Conservation (phyloP, 192 early-diverging fungal species). For the Podila epicladia region DNA sequence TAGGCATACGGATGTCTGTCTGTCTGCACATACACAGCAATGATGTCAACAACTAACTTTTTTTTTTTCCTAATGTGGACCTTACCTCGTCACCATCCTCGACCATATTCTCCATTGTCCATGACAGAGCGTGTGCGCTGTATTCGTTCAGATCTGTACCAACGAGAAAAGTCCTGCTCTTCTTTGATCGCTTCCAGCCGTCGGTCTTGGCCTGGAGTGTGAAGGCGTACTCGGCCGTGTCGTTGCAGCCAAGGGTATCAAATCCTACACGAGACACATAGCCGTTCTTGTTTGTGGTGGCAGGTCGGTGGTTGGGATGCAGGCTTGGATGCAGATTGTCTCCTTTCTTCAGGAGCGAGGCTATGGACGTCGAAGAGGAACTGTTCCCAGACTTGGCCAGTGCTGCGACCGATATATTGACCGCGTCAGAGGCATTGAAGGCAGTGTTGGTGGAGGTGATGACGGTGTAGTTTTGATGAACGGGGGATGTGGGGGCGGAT, state of each 20-base stretch:
- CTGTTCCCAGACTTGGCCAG: background rate
- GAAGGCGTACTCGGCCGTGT: conserved; percentile 40
- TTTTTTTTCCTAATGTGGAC: background rate
- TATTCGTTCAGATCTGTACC: conserved; percentile 65
- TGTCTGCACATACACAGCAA: background rate
- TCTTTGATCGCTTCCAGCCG: conserved; percentile 27
- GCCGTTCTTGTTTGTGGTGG: conserved; percentile 18
- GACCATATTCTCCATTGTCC: conserved; percentile 60
- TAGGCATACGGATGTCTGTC: too few relatives aligned
- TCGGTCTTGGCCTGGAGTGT: conserved; percentile 42
- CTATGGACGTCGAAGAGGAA: background rate
- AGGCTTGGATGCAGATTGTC: conserved; percentile 20
- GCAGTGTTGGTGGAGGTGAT: background rate
- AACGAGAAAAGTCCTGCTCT: conserved; percentile 60
- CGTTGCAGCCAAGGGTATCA: conserved; percentile 38
- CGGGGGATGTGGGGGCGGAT: background rate
- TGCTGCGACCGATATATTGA: background rate
- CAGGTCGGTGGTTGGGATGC: conserved; percentile 24
- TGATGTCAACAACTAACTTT: background rate
- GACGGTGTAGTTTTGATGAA: background rate
- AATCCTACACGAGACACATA: conserved; percentile 45
- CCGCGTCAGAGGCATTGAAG: background rate
- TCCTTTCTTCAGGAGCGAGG: background rate
- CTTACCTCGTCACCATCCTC: conserved; percentile 63
- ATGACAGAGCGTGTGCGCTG: conserved; percentile 63